Evolutionary conservation across 2,329 filamentous ascomycete species (phyloP).

Genomic region (Neofusicoccum parvum): DNA sequence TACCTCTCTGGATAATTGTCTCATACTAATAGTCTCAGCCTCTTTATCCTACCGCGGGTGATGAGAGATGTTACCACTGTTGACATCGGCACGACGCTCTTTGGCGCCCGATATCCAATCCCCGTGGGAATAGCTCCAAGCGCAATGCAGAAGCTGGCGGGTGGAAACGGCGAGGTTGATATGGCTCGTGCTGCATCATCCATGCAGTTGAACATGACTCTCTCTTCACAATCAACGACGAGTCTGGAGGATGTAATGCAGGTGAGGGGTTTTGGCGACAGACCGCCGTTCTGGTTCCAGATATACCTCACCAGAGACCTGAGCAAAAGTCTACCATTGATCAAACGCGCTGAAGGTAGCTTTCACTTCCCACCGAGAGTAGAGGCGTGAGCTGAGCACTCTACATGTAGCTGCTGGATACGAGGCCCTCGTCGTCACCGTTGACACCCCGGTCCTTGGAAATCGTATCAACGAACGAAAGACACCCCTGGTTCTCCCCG

Average conservation of each 20-base stretch:
- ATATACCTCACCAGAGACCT: constrained; percentile 28
- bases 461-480: constrained; percentile 35
- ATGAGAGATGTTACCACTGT: constrained; percentile 27
- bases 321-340: constrained; percentile 26
- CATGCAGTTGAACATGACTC: constrained; percentile 30
- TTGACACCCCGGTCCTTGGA: constrained; percentile 34
- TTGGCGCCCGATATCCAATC: constrained; percentile 25
- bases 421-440: constrained; percentile 33
- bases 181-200: constrained; percentile 29
- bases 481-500: neutral
- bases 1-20: no score
- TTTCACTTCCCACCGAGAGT: no score
- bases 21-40: constrained; percentile 14
- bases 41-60: constrained; percentile 22
- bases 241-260: constrained; percentile 33
- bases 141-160: constrained; percentile 33
- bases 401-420: constrained; percentile 28
- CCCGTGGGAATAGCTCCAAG: constrained; percentile 37
- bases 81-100: constrained; percentile 24
- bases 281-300: constrained; percentile 29
- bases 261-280: constrained; percentile 18
- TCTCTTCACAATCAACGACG: constrained; percentile 33
- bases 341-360: constrained; percentile 29
- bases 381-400: neutral
- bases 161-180: constrained; percentile 33